Conservation (phyloP, 78 protist genomes). For the Dictyostelium brefeldianum region DNA sequence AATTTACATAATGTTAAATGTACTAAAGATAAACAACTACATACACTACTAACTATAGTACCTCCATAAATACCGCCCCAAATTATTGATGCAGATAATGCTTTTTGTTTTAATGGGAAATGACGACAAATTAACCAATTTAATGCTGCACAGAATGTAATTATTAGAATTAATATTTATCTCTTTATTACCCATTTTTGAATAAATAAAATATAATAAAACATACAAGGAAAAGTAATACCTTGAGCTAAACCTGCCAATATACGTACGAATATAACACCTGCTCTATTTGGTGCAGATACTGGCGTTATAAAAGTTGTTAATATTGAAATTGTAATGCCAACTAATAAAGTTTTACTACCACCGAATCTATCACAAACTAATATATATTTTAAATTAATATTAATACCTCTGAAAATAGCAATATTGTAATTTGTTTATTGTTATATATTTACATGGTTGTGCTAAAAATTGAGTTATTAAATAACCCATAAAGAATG, state of each 20-base stretch:
- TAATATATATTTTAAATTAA: too few species aligned
- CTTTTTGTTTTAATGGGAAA: conserved; percentile 29
- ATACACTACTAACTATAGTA: conserved; percentile 15
- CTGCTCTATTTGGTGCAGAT: background rate
- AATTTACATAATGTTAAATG: too few species aligned
- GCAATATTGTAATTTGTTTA: too few species aligned
- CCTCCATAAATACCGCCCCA: conserved; percentile 57
- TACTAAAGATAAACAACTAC: too few species aligned
- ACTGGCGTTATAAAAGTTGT: conserved; percentile 17
- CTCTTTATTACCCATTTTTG: too few species aligned
- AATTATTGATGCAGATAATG: conserved; percentile 16
- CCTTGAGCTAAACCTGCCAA: conserved; percentile 33
- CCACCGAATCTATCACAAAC: conserved; percentile 52
- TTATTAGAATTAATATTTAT: too few species aligned
- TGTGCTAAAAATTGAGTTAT: conserved; percentile 29
- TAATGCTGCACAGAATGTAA: too few species aligned
- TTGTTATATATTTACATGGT: too few species aligned
- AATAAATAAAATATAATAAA: too few species aligned
- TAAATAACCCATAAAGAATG: conserved; percentile 59
- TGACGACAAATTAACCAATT: conserved; percentile 56
- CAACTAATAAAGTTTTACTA: conserved; percentile 26
- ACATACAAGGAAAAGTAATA: conserved; percentile 7
- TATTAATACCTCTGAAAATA: too few species aligned
- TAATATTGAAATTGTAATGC: conserved; percentile 6
- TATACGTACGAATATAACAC: conserved; percentile 5